A percentile compares a stretch with the other conserved stretches of the same genome.
Evolutionary conservation across 2,329 filamentous ascomycete genomes (phyloP).

Genomic region (Hymenoscyphus linearis): DNA sequence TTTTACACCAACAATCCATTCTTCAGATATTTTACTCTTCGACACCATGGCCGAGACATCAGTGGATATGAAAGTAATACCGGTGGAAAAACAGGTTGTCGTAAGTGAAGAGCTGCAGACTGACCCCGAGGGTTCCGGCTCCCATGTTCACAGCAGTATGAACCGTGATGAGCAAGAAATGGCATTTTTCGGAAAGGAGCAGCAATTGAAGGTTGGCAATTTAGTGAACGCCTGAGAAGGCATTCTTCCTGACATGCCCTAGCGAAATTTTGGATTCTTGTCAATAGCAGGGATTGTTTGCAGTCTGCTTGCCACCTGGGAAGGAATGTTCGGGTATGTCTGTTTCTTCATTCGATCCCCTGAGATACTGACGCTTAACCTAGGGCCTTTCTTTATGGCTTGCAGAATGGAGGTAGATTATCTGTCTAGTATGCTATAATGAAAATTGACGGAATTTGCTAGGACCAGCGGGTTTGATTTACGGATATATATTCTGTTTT

Average conservation of each 20-base stretch:
- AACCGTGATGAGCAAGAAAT: constrained; percentile 24
- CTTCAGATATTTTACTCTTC: constrained; percentile 8
- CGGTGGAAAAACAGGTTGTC: constrained; percentile 33
- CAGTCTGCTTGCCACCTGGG: constrained; percentile 20
- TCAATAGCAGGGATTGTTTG: constrained; percentile 19
- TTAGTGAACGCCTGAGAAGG: neutral
- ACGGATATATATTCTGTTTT: constrained; percentile 18
- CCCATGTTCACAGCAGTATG: constrained; percentile 14
- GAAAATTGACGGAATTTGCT: neutral
- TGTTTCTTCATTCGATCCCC: neutral
- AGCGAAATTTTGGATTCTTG: constrained; percentile 20
- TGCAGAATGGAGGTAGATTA: constrained; percentile 15
- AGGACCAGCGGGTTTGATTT: constrained; percentile 20
- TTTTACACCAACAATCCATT: too few relatives aligned
- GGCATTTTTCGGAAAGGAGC: constrained; percentile 25
- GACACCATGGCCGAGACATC: neutral
- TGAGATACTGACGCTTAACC: neutral
- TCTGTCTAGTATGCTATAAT: too few relatives aligned
- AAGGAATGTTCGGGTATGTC: constrained; percentile 17
- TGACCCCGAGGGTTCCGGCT: neutral
- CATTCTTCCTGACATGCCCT: neutral
- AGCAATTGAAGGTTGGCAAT: constrained; percentile 22
- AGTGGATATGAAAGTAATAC: constrained; percentile 27
- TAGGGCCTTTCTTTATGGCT: constrained; percentile 17
- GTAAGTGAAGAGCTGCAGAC: neutral